phyloP scores from a whole-genome alignment of 345 rosid genomes.

The Camelina sativa region DNA sequence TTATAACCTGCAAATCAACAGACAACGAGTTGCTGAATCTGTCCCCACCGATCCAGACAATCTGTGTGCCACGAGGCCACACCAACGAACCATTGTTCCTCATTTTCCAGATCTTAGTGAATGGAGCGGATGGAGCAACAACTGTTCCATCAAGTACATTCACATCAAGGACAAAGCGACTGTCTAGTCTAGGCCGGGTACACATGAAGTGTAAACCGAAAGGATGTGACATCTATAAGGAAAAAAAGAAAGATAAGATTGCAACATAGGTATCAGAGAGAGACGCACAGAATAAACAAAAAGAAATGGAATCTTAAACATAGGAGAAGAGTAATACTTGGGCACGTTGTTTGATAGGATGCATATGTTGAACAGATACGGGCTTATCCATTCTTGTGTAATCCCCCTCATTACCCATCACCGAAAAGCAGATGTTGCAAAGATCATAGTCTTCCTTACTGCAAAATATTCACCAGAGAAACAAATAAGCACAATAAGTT shows the following conservation, averaged over 20 bases:
- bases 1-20: conserved; percentile 64
- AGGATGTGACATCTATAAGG: conserved; percentile 35
- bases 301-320: conserved; percentile 3
- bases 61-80: conserved; percentile 69
- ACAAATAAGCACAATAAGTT: neutral
- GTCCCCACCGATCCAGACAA: conserved; percentile 88
- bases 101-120: conserved; percentile 95
- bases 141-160: conserved; percentile 82
- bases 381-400: conserved; percentile 79
- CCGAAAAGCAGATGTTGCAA: conserved; percentile 81
- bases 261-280: conserved; percentile 7
- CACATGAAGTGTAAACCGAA: conserved; percentile 44
- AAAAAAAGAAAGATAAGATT: conserved; percentile 17
- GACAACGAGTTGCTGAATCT: conserved; percentile 48
- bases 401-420: conserved; percentile 70
- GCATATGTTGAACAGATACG: conserved; percentile 36
- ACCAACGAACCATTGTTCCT: conserved; percentile 70
- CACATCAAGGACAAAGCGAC: conserved; percentile 84
- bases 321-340: conserved; percentile 49
- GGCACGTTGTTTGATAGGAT: conserved; percentile 42
- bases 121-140: conserved; percentile 72
- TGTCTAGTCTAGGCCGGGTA: conserved; percentile 61
- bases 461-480: conserved; percentile 33
- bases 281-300: neutral
- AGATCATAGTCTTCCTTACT: conserved; percentile 87